These are phyloP conservation scores for Xerocomus amazonicus DNA, from an alignment of 1,284 basidiomycete genomes.

Conservation along the genomic window DNA sequence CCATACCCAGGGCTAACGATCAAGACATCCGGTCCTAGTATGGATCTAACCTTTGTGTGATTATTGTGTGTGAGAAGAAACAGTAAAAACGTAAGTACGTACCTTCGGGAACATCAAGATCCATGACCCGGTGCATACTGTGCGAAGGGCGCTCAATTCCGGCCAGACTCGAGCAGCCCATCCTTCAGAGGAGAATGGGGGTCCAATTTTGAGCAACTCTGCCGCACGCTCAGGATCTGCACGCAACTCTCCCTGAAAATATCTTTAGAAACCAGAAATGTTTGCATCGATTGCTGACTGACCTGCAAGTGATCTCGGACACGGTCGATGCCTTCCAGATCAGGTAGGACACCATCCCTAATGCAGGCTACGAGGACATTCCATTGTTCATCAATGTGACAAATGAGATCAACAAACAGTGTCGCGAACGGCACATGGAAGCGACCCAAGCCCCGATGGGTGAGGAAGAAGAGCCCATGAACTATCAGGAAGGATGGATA, in stretches of 20 bases:
- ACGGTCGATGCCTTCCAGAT: conserved; percentile 13
- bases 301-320: conserved; percentile 16
- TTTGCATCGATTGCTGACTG: not conserved
- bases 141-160: not conserved
- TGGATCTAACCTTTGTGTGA: conserved; percentile 9
- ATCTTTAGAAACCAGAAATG: not conserved
- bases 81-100: not conserved
- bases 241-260: not conserved
- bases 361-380: conserved; percentile 14
- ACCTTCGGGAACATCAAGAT: not conserved
- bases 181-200: not conserved
- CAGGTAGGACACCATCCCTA: conserved; percentile 16
- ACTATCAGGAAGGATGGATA: conserved; percentile 19
- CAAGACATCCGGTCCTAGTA: conserved; percentile 15
- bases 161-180: conserved; percentile 1
- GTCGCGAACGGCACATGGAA: conserved; percentile 8
- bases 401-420: conserved; percentile 16
- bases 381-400: conserved; percentile 20
- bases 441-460: conserved; percentile 1
- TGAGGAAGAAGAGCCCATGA: not conserved
- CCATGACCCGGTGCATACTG: not conserved
- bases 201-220: not conserved
- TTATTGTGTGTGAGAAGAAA: not conserved
- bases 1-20: conserved; percentile 9
- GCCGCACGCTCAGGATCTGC: conserved; percentile 1